Evolutionary conservation across 306 rosid genomes (phyloP).

Genomic region (Cyamopsis tetragonoloba): DNA sequence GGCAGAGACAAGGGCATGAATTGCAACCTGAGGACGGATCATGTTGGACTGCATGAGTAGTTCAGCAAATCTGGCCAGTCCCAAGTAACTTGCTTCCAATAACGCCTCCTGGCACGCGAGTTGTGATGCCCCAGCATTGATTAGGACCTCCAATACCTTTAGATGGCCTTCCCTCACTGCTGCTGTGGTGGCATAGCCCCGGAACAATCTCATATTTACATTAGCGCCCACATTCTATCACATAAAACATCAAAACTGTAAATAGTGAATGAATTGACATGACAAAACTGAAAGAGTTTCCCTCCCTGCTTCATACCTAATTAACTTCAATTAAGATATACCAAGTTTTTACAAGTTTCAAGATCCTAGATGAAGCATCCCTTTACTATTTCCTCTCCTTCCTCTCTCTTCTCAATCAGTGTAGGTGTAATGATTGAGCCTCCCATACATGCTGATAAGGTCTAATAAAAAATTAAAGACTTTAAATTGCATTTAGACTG

Average conservation of each 20-base stretch:
- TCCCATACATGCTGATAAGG: neutral
- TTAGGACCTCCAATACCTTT: slow-evolving; percentile 46
- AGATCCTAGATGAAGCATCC: no score
- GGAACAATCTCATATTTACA: slow-evolving; percentile 52
- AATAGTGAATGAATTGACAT: neutral
- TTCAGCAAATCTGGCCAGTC: slow-evolving; percentile 39
- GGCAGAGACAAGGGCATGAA: slow-evolving; percentile 61
- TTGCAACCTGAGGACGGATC: slow-evolving; percentile 46
- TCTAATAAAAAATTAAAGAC: neutral
- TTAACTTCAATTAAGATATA: neutral
- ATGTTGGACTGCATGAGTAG: slow-evolving; percentile 49
- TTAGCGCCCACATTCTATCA: slow-evolving; percentile 49
- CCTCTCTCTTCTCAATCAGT: neutral
- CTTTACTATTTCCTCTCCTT: neutral
- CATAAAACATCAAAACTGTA: neutral
- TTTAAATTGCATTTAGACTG: neutral
- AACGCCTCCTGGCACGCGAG: slow-evolving; percentile 69
- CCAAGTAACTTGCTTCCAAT: slow-evolving; percentile 58
- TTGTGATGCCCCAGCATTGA: slow-evolving; percentile 53
- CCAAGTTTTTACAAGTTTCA: no score
- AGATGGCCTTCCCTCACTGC: slow-evolving; percentile 53
- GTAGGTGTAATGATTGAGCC: no score
- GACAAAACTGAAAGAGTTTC: neutral
- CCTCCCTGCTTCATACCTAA: neutral
- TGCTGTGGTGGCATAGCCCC: slow-evolving; percentile 59